Conservation (phyloP, 169 alveolate species). For the Plasmodium blacklocki region DNA sequence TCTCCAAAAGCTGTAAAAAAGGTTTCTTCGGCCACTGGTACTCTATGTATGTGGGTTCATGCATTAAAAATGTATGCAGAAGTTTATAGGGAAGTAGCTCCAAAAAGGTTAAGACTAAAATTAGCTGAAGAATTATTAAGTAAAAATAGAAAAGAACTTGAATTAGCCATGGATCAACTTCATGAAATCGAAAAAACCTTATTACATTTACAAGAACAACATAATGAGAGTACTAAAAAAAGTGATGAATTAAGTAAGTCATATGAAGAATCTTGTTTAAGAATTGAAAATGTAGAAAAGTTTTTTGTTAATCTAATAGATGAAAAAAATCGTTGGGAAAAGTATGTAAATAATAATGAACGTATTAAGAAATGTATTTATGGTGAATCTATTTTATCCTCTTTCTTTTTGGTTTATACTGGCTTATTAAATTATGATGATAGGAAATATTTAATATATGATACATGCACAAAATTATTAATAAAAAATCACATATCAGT, state of each 20-base stretch:
- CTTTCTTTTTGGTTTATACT: slow-evolving; percentile 73
- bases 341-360: slow-evolving; percentile 74
- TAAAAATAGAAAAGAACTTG: slow-evolving; percentile 89
- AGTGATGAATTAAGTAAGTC: slow-evolving; percentile 83
- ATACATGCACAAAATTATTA: slow-evolving; percentile 36
- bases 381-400: slow-evolving; percentile 71
- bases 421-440: slow-evolving; percentile 77
- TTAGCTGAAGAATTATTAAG: slow-evolving; percentile 92
- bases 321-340: slow-evolving; percentile 77
- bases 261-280: slow-evolving; percentile 69
- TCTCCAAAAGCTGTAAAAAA: slow-evolving; percentile 91
- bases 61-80: slow-evolving; percentile 96
- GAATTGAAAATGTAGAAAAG: slow-evolving; percentile 74
- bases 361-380: slow-evolving; percentile 59
- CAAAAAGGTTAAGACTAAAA: slow-evolving; percentile 93
- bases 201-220: slow-evolving; percentile 68
- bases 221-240: slow-evolving; percentile 80
- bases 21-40: slow-evolving; percentile 95
- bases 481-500: slow-evolving; percentile 45
- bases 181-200: slow-evolving; percentile 76
- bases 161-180: slow-evolving; percentile 88
- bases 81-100: slow-evolving; percentile 96
- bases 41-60: slow-evolving; percentile 96
- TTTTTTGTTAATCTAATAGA: slow-evolving; percentile 59
- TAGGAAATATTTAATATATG: slow-evolving; percentile 58